phyloP scores from a whole-genome alignment of 83 land plant species.

The Isoetes engelmannii region DNA sequence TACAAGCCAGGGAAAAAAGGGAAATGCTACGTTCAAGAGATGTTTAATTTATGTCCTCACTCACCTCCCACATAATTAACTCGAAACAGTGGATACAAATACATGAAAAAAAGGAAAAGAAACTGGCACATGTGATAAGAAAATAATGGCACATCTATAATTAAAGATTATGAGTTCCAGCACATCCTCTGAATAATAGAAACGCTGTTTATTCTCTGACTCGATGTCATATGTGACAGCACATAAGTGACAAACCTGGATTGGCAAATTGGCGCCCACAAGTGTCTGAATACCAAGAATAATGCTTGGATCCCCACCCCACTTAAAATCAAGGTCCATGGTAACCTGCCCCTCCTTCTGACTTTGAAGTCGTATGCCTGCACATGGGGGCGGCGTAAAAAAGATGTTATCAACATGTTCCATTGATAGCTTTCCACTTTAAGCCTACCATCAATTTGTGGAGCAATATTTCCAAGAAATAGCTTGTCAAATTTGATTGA shows the following conservation, averaged over 20 bases:
- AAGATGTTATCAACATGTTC: not conserved
- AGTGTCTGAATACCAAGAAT: constrained; percentile 66
- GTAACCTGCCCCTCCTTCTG: constrained; percentile 67
- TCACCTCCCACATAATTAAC: no score
- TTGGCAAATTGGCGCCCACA: constrained; percentile 68
- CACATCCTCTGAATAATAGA: not conserved
- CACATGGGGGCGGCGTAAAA: not conserved
- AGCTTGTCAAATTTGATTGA: constrained; percentile 68
- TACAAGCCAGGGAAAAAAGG: no score
- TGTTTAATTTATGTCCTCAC: no score
- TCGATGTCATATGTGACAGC: not conserved
- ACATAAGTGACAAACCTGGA: constrained; percentile 39
- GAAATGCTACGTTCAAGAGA: no score
- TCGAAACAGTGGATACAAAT: no score
- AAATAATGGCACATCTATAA: no score
- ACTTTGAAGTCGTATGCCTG: constrained; percentile 77
- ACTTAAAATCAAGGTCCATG: constrained; percentile 80
- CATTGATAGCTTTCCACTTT: not conserved
- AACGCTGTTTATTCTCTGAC: not conserved
- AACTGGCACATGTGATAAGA: no score
- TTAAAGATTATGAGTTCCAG: no score
- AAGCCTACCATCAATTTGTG: constrained; percentile 70
- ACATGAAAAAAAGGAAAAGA: no score
- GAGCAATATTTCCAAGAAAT: constrained; percentile 67
- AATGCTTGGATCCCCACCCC: constrained; percentile 92